These are phyloP conservation scores for Melanogaster broomeanus DNA, from an alignment of 768 basidiomycete species.

Conservation along the genomic window DNA sequence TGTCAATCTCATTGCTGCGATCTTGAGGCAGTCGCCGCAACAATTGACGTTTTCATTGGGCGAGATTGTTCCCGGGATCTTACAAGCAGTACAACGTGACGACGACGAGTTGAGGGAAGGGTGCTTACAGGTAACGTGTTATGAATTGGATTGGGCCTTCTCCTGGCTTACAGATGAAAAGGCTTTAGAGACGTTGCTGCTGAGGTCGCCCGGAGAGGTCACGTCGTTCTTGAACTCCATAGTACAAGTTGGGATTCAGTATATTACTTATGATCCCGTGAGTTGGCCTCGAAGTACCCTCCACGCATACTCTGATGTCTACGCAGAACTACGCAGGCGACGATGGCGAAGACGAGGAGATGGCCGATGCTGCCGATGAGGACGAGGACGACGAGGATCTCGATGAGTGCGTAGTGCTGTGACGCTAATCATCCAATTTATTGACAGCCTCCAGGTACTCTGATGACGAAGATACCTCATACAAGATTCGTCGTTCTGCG, in stretches of 20 bases:
- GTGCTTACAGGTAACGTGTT: constrained; percentile 60
- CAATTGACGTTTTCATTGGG: constrained; percentile 62
- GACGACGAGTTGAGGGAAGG: constrained; percentile 87
- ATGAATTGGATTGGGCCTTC: not conserved
- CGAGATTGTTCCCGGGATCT: constrained; percentile 68
- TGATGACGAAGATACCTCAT: constrained; percentile 97
- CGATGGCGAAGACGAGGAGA: constrained; percentile 65
- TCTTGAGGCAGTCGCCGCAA: constrained; percentile 72
- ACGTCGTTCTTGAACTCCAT: constrained; percentile 70
- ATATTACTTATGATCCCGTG: constrained; percentile 94
- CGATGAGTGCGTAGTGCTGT: constrained; percentile 58
- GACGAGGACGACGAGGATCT: constrained; percentile 84
- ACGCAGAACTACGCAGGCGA: constrained; percentile 75
- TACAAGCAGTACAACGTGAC: constrained; percentile 68
- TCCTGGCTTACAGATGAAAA: constrained; percentile 28
- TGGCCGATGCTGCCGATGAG: constrained; percentile 58
- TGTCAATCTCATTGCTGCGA: constrained; percentile 75
- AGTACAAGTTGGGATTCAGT: constrained; percentile 68
- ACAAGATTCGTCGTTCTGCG: constrained; percentile 93
- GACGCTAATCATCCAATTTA: not conserved
- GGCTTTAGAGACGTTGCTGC: constrained; percentile 83
- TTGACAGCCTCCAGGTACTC: constrained; percentile 64
- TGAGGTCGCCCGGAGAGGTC: constrained; percentile 83
- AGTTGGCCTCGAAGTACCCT: not conserved
- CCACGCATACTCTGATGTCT: constrained; percentile 7